phyloP scores from a whole-genome alignment of 371 early-diverging fungal genomes.

The Saksenaea vasiformis region DNA sequence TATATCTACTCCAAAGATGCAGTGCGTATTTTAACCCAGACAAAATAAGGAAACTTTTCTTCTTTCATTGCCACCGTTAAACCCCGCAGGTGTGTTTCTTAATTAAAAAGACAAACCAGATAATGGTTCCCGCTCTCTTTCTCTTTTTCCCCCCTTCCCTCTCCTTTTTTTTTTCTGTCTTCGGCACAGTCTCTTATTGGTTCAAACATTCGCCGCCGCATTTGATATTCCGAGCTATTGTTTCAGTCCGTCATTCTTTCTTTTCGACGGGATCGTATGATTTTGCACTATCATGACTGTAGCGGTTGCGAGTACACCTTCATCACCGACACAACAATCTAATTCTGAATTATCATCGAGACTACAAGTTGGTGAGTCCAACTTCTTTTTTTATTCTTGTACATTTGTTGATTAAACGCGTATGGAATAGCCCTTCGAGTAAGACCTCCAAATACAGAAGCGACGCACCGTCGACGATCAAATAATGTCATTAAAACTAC shows the following conservation, averaged over 20 bases:
- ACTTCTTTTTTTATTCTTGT: not conserved
- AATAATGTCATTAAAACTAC: conserved; percentile 4
- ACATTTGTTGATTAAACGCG: not conserved
- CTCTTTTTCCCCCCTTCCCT: not conserved
- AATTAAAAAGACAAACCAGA: conserved; percentile 1
- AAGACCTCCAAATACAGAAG: conserved; percentile 4
- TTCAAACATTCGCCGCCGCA: not conserved
- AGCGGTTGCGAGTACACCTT: not conserved
- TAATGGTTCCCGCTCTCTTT: not conserved
- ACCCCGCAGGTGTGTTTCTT: conserved; percentile 5
- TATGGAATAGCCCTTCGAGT: conserved; percentile 9
- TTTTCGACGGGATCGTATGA: conserved; percentile 2
- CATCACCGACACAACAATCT: not conserved
- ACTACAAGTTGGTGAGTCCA: conserved; percentile 3
- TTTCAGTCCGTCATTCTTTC: conserved; percentile 3
- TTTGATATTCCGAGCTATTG: conserved; percentile 1
- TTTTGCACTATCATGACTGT: not conserved
- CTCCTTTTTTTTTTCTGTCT: not conserved
- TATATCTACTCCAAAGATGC: conserved; percentile 80
- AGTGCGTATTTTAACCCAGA: conserved; percentile 56
- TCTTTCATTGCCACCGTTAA: not conserved
- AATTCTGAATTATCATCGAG: not conserved
- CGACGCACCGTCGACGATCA: not conserved
- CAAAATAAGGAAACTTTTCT: not conserved
- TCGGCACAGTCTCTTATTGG: conserved; percentile 3